Conservation (phyloP, 352 stramenopile genomes). For the Halophytophthora batemanensis region DNA sequence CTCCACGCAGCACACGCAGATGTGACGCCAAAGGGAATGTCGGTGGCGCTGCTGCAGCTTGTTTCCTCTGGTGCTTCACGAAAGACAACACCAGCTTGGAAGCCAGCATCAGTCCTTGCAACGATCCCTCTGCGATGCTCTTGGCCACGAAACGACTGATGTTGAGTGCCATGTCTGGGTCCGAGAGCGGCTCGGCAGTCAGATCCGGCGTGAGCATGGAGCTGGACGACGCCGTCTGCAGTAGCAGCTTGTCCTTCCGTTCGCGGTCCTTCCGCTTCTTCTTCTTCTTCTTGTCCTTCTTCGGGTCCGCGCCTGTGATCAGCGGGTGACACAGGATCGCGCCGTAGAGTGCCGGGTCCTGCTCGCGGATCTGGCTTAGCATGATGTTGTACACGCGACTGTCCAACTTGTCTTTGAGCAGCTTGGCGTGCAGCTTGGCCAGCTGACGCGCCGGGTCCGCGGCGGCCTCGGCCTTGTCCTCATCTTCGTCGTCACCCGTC, state of each 20-base stretch:
- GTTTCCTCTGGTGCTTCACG: constrained; percentile 26
- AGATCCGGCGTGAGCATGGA: constrained; percentile 77
- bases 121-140: constrained; percentile 69
- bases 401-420: constrained; percentile 72
- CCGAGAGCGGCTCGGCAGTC: constrained; percentile 41
- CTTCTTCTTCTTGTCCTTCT: constrained; percentile 82
- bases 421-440: constrained; percentile 43
- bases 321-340: constrained; percentile 84
- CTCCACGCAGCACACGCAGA: constrained; percentile 68
- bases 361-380: constrained; percentile 72
- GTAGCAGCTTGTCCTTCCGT: constrained; percentile 63
- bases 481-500: constrained; percentile 55
- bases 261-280: constrained; percentile 83
- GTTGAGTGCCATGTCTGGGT: constrained; percentile 61
- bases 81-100: constrained; percentile 66
- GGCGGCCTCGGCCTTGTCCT: constrained; percentile 39
- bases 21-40: constrained; percentile 62
- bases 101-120: constrained; percentile 73
- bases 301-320: constrained; percentile 69
- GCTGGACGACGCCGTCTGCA: constrained; percentile 25
- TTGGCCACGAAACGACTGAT: constrained; percentile 72
- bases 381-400: constrained; percentile 76
- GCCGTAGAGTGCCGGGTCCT: constrained; percentile 77
- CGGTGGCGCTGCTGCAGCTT: constrained; percentile 6
- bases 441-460: constrained; percentile 43